Percentiles rank a stretch among this genome's conserved stretches.
Evolutionary conservation across 208 protist species (phyloP).

Genomic region (Wallacemonas rigidus): DNA sequence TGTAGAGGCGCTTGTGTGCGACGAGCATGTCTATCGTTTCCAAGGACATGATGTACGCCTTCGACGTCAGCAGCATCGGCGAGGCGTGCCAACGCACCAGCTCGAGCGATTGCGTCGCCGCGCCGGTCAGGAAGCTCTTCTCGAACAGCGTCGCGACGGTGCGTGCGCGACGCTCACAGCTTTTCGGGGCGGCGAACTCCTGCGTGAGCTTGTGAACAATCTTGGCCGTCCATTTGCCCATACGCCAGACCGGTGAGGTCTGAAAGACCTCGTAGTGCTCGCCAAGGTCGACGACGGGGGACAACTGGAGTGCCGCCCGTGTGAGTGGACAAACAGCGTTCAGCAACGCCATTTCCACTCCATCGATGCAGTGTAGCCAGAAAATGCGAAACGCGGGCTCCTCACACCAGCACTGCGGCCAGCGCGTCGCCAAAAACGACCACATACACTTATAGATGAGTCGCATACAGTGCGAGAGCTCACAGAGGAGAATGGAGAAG

Average conservation of each 20-base stretch:
- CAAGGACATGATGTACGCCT: constrained; percentile 83
- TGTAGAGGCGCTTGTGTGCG: constrained; percentile 45
- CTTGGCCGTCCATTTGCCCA: constrained; percentile 65
- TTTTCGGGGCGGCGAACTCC: constrained; percentile 63
- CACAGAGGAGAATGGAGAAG: constrained; percentile 30
- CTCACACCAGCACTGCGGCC: constrained; percentile 73
- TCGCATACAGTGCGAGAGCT: constrained; percentile 74
- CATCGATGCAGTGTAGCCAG: constrained; percentile 43
- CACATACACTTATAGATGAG: constrained; percentile 74
- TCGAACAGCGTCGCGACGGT: constrained; percentile 58
- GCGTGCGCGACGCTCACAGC: constrained; percentile 59
- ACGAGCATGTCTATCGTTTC: constrained; percentile 66
- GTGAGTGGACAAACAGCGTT: constrained; percentile 48
- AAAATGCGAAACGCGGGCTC: constrained; percentile 48
- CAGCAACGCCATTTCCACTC: constrained; percentile 32
- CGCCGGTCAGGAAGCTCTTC: constrained; percentile 31
- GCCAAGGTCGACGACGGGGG: constrained; percentile 35
- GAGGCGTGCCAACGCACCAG: constrained; percentile 78
- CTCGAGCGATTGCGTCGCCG: constrained; percentile 52
- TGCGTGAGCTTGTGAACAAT: constrained; percentile 58
- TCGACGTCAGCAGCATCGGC: constrained; percentile 66
- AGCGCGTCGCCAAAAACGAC: constrained; percentile 48
- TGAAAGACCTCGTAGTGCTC: constrained; percentile 70
- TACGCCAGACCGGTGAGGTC: constrained; percentile 51
- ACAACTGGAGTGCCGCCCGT: constrained; percentile 32